Evolutionary conservation across 1,139 yeast genomes (phyloP).

Genomic region (Blastobotrys persicus): DNA sequence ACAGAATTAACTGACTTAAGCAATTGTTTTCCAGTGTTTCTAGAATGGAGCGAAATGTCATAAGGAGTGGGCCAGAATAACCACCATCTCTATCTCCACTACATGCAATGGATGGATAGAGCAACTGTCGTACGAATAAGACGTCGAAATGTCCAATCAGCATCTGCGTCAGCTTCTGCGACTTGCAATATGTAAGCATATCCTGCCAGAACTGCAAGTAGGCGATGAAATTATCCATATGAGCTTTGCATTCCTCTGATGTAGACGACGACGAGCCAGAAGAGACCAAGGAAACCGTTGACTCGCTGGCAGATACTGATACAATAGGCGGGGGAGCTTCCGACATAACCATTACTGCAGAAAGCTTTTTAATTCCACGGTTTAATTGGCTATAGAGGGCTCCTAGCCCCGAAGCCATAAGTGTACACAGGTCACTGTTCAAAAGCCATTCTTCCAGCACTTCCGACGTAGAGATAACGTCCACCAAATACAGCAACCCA

Average conservation of each 20-base stretch:
- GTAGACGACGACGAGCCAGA: neutral
- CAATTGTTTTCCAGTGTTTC: slow-evolving; percentile 27
- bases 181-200: slow-evolving; percentile 25
- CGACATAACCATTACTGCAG: neutral
- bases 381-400: slow-evolving; percentile 34
- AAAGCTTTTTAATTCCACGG: slow-evolving; percentile 13
- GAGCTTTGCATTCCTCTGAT: neutral
- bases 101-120: slow-evolving; percentile 32
- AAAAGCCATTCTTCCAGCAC: slow-evolving; percentile 32
- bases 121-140: slow-evolving; percentile 32
- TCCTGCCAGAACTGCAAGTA: slow-evolving; percentile 38
- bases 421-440: slow-evolving; percentile 32
- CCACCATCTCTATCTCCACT: slow-evolving; percentile 26
- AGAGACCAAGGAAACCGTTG: neutral
- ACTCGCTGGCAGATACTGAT: slow-evolving; percentile 7
- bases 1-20: slow-evolving; percentile 29
- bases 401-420: slow-evolving; percentile 36
- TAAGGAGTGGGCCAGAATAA: slow-evolving; percentile 21
- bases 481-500: slow-evolving; percentile 33
- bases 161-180: slow-evolving; percentile 20
- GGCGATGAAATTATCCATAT: slow-evolving; percentile 26
- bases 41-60: slow-evolving; percentile 24
- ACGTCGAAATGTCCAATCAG: slow-evolving; percentile 31
- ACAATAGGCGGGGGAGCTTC: slow-evolving; percentile 17
- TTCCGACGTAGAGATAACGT: slow-evolving; percentile 25